A percentile compares a stretch with the other conserved stretches of the same genome.
These are phyloP conservation scores for Aureobasidium sp. DNA, from an alignment of 2,329 filamentous ascomycete species.

Conservation along the genomic window DNA sequence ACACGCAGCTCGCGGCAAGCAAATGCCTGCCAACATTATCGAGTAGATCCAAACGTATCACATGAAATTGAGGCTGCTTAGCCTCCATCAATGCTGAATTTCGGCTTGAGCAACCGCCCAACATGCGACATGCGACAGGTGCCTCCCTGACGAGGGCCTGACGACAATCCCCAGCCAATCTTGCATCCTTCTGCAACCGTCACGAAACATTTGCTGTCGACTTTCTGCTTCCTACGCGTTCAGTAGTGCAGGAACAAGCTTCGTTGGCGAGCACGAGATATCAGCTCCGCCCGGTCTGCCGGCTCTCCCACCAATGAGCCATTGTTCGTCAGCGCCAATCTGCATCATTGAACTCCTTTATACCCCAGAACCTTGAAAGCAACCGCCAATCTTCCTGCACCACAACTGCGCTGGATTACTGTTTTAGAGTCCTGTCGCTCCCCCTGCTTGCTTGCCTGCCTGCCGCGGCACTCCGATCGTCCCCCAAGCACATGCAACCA, in stretches of 20 bases:
- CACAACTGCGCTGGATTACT: not conserved
- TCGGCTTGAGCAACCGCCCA: slow-evolving; percentile 7
- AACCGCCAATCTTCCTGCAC: slow-evolving; percentile 4
- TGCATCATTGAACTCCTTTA: slow-evolving; percentile 9
- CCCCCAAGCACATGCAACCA: slow-evolving; percentile 4
- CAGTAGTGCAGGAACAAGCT: slow-evolving; percentile 8
- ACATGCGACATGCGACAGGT: slow-evolving; percentile 1
- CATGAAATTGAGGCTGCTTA: slow-evolving; percentile 6
- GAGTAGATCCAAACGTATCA: not conserved
- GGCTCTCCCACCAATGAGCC: not conserved
- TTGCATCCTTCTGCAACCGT: slow-evolving; percentile 3
- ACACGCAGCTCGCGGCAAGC: not conserved
- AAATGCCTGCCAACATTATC: not conserved
- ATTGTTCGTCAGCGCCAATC: slow-evolving; percentile 1
- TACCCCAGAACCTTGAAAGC: slow-evolving; percentile 3
- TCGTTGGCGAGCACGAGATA: slow-evolving; percentile 7
- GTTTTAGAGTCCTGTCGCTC: not conserved
- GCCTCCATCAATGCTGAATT: not conserved
- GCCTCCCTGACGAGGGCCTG: not conserved
- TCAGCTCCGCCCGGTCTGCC: slow-evolving; percentile 6
- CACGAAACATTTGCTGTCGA: not conserved
- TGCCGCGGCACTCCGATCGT: not conserved
- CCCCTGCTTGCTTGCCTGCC: not conserved
- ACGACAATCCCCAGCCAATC: not conserved
- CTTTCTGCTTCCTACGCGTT: not conserved